Conservation (phyloP, 805 yeast genomes). For the Ogataea siamensis region DNA sequence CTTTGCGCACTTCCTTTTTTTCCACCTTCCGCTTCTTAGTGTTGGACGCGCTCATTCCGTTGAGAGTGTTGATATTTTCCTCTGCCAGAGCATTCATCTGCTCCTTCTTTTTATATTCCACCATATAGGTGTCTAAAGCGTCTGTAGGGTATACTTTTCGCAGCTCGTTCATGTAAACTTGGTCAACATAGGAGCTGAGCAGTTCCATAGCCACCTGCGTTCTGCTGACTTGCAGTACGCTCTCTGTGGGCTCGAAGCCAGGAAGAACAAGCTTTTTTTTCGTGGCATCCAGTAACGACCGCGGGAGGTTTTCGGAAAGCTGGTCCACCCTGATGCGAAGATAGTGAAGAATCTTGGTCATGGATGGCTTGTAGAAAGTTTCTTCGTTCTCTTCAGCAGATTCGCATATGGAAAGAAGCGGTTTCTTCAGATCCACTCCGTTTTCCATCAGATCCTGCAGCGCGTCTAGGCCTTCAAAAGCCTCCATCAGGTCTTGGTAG, state of each 20-base stretch:
- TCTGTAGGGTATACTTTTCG: slow-evolving; percentile 22
- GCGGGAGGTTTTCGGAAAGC: slow-evolving; percentile 40
- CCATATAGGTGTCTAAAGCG: slow-evolving; percentile 20
- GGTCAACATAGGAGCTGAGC: slow-evolving; percentile 43
- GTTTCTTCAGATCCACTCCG: slow-evolving; percentile 26
- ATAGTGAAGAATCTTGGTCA: slow-evolving; percentile 37
- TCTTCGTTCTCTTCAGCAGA: slow-evolving; percentile 43
- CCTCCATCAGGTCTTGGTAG: slow-evolving; percentile 42
- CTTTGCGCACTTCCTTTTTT: slow-evolving; percentile 35
- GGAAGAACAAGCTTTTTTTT: slow-evolving; percentile 25
- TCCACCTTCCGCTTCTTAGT: slow-evolving; percentile 25
- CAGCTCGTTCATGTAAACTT: slow-evolving; percentile 30
- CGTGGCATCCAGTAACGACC: slow-evolving; percentile 21
- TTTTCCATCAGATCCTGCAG: slow-evolving; percentile 23
- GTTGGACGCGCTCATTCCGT: slow-evolving; percentile 22
- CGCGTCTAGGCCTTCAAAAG: slow-evolving; percentile 28
- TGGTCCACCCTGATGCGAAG: slow-evolving; percentile 38
- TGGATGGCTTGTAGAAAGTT: slow-evolving; percentile 43
- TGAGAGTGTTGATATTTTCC: slow-evolving; percentile 34
- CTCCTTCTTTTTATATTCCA: slow-evolving; percentile 18
- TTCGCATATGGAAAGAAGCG: slow-evolving; percentile 39
- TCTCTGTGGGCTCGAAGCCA: slow-evolving; percentile 31
- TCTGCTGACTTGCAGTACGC: slow-evolving; percentile 37
- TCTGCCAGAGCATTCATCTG: slow-evolving; percentile 28
- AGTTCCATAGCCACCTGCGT: slow-evolving; percentile 45